Conservation (phyloP, 345 rosid genomes). For the Populus nigra region DNA sequence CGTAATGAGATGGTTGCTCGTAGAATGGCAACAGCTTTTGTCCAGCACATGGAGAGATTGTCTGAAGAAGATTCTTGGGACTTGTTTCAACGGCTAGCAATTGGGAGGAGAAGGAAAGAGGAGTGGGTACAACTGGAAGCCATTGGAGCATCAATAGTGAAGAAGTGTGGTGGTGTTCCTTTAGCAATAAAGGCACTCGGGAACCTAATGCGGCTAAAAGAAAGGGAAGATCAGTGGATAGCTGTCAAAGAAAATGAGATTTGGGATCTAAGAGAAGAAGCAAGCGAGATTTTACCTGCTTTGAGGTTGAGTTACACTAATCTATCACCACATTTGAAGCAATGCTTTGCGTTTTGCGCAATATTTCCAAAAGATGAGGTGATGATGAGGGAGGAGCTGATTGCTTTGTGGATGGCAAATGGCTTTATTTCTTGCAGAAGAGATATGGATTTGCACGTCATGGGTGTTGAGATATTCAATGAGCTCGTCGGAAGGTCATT, state of each 20-base stretch:
- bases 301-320: conserved; percentile 5
- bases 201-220: conserved; percentile 2
- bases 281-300: not conserved
- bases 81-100: not conserved
- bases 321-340: too few relatives aligned
- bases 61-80: conserved; percentile 13
- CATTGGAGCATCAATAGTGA: conserved; percentile 9
- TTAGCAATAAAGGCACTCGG: conserved; percentile 9
- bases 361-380: too few relatives aligned
- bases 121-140: not conserved
- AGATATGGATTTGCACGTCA: too few relatives aligned
- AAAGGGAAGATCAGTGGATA: conserved; percentile 4
- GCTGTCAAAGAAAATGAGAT: conserved; percentile 9
- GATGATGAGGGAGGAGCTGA: too few relatives aligned
- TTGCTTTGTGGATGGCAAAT: too few relatives aligned
- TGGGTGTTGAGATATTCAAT: too few relatives aligned
- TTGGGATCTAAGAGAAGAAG: conserved; percentile 11
- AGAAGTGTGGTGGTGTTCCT: conserved; percentile 19
- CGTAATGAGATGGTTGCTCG: not conserved
- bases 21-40: not conserved
- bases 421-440: too few relatives aligned
- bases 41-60: not conserved
- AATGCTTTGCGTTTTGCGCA: too few relatives aligned
- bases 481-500: too few relatives aligned
- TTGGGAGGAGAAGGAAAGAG: not conserved